phyloP scores from a whole-genome alignment of 2,329 filamentous ascomycete genomes.

The Aspergillus quadricinctus region DNA sequence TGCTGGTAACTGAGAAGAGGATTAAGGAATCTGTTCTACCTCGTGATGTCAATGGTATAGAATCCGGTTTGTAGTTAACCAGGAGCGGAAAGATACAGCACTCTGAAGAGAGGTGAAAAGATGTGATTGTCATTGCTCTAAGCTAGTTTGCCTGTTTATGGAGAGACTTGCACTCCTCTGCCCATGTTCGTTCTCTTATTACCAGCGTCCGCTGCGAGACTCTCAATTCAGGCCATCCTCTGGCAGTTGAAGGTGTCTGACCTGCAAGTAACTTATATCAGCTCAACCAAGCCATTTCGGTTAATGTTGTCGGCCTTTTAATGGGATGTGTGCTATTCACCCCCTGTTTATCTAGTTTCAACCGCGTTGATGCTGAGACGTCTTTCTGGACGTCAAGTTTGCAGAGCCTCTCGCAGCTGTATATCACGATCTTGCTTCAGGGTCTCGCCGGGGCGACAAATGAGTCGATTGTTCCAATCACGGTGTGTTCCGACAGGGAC shows the following conservation, averaged over 20 bases:
- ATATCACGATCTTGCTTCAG: constrained; percentile 39
- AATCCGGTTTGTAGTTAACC: neutral
- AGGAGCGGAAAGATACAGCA: neutral
- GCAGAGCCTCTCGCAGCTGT: constrained; percentile 39
- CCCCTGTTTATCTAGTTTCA: constrained; percentile 44
- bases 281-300: constrained; percentile 45
- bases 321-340: constrained; percentile 45
- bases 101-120: neutral
- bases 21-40: constrained; percentile 13
- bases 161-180: neutral
- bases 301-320: constrained; percentile 42
- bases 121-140: neutral
- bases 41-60: neutral
- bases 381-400: constrained; percentile 42
- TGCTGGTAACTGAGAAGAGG: constrained; percentile 24
- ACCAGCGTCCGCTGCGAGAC: constrained; percentile 15
- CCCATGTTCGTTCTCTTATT: constrained; percentile 16
- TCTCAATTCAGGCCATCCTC: constrained; percentile 40
- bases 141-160: too few relatives aligned
- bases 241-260: constrained; percentile 46
- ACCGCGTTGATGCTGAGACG: constrained; percentile 31
- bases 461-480: constrained; percentile 37
- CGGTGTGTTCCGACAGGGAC: constrained; percentile 23
- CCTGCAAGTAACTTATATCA: constrained; percentile 39
- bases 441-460: constrained; percentile 37